Percentiles rank a stretch among this genome's conserved stretches.
Conservation (phyloP, 495 filamentous ascomycete species). For the Neurospora sp. region DNA sequence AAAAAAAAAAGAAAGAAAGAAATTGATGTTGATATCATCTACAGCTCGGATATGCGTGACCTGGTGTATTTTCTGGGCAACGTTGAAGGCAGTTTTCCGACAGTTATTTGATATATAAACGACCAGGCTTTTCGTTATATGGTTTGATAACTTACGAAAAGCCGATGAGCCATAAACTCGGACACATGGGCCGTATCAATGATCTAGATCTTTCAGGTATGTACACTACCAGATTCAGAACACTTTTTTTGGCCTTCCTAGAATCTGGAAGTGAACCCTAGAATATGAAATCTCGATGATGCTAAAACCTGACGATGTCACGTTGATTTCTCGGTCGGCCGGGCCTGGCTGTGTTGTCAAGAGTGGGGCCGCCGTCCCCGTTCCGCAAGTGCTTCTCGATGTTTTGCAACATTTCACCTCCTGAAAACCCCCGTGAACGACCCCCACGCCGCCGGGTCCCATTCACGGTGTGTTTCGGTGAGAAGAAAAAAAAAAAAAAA, state of each 20-base stretch:
- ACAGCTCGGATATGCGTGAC: not conserved
- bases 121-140: not conserved
- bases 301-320: not conserved
- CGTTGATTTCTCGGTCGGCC: not conserved
- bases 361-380: not conserved
- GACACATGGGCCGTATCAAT: not conserved
- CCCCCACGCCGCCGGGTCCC: not conserved
- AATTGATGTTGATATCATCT: not conserved
- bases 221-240: not conserved
- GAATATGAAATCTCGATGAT: not conserved
- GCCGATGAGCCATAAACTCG: not conserved
- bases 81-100: not conserved
- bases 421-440: not conserved
- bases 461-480: not conserved
- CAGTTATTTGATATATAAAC: not conserved
- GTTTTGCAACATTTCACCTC: not conserved
- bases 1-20: too few species aligned
- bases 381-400: not conserved
- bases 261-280: not conserved
- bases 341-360: not conserved
- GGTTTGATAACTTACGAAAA: not conserved
- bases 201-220: not conserved
- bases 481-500: not conserved
- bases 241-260: not conserved
- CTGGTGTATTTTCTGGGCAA: not conserved